A percentile compares a stretch with the other conserved stretches of the same genome.
phyloP scores from a whole-genome alignment of 2,329 filamentous ascomycete genomes.

The Pseudomassariella vexata region DNA sequence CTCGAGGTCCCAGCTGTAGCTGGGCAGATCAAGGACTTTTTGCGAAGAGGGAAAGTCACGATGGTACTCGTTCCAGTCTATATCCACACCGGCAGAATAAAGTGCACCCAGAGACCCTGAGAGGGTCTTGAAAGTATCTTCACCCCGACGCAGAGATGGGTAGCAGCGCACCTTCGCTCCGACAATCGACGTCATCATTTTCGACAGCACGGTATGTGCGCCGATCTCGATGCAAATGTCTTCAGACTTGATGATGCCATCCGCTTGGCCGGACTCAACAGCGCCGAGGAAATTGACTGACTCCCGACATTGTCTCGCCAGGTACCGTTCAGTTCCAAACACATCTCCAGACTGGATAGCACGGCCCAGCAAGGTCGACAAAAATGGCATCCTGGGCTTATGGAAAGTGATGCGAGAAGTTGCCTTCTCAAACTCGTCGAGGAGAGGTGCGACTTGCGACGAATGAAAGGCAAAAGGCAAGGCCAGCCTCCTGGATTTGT shows the following conservation, averaged over 20 bases:
- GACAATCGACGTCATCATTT: constrained; percentile 11
- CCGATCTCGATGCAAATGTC: constrained; percentile 16
- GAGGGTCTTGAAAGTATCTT: constrained; percentile 26
- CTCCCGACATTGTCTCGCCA: constrained; percentile 11
- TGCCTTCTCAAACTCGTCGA: too few species aligned
- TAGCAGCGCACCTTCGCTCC: constrained; percentile 5
- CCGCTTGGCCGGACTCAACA: constrained; percentile 7
- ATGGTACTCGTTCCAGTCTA: constrained; percentile 51
- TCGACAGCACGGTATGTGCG: constrained; percentile 9
- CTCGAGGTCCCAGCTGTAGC: constrained; percentile 58
- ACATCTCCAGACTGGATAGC: too few species aligned
- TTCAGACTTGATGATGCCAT: constrained; percentile 11
- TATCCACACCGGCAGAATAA: constrained; percentile 37
- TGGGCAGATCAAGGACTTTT: constrained; percentile 49
- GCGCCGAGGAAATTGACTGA: constrained; percentile 12
- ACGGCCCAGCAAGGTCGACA: too few species aligned
- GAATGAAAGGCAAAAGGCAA: too few species aligned
- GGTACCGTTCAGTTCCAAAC: constrained; percentile 5
- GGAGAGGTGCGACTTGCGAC: too few species aligned
- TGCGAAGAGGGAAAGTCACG: constrained; percentile 46
- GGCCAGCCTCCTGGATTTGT: too few species aligned
- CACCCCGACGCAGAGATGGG: constrained; percentile 6
- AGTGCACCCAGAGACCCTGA: constrained; percentile 38
- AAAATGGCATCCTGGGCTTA: too few species aligned
- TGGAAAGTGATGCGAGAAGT: too few species aligned